Conservation (phyloP, 495 filamentous ascomycete species). For the Hyaloscypha finlandica region DNA sequence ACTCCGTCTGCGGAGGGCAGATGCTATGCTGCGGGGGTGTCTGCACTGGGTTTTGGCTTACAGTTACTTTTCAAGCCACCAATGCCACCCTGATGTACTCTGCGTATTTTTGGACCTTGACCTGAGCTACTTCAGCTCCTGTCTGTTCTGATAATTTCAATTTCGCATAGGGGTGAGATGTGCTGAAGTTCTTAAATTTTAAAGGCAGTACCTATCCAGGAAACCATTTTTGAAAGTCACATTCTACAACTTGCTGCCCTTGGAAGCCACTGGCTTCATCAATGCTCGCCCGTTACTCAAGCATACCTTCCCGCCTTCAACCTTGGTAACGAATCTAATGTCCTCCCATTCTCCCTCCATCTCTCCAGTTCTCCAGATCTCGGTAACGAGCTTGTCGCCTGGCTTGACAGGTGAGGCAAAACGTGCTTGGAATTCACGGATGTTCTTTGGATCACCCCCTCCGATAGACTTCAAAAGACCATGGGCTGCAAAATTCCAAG, state of each 20-base stretch:
- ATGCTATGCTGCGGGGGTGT: no score
- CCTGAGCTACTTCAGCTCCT: no score
- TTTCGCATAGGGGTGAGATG: no score
- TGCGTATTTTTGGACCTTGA: no score
- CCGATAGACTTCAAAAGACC: slow-evolving; percentile 72
- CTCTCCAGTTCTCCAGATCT: slow-evolving; percentile 67
- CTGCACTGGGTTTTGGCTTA: no score
- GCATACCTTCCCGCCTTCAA: slow-evolving; percentile 73
- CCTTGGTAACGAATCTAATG: slow-evolving; percentile 71
- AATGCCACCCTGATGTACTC: no score
- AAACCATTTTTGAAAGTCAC: neutral
- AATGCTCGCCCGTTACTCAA: slow-evolving; percentile 83
- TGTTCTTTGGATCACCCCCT: slow-evolving; percentile 72
- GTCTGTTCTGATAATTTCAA: no score
- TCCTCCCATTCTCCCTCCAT: slow-evolving; percentile 75
- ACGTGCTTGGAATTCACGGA: slow-evolving; percentile 84
- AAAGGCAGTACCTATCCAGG: neutral
- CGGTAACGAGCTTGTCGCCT: slow-evolving; percentile 67
- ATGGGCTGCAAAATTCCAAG: slow-evolving; percentile 80
- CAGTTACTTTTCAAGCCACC: no score
- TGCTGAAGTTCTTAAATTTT: neutral
- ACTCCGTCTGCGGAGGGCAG: no score
- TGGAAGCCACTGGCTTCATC: slow-evolving; percentile 59
- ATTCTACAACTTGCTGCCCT: slow-evolving; percentile 65
- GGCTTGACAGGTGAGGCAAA: slow-evolving; percentile 84